Base-by-base conservation (phyloP, 495 filamentous ascomycete genomes). In the Neurospora sp. region DNA sequence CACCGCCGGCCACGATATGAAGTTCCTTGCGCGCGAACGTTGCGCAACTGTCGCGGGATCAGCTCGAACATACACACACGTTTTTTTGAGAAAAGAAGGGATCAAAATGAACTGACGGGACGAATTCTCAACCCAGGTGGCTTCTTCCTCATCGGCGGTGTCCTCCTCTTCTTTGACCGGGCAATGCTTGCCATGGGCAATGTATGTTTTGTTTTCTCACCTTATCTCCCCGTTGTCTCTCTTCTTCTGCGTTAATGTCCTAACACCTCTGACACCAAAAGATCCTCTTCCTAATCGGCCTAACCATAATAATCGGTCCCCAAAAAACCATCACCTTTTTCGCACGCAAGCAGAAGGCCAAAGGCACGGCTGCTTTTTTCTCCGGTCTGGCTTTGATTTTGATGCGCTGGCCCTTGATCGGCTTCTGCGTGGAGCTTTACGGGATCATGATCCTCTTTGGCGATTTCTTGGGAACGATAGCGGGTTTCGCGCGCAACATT, bases 201-300 rank as follows among this genome's bases (percentile, higher is more conserved):
- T 69, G 72, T 84, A 89, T 85, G 38, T 39, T 39, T 10, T 39
- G 38, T 39, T 39, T 11, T 39, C 38, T 39, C 9, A 39, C 38
- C 38, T 39, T 11, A 39, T 39, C 38, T 39, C 38, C 38, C 38
- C 8, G 9, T 9, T 39, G 9, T 39, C 37, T 38, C 37, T 38
- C 37, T 38, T 10, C 37, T 38, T 10, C 37, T 38, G 37, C 37
- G 9, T 38, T 38, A 10, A 38, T 38, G 9, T 10, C 10, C 37
- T 10, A 38, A 38, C 37, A 10, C 37, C 9, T 10, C 37, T 38
- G 37, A 10, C 9, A 9, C 9, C 37, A 9, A 38, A 38, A 39
- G 91, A 96, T 99, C 84, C 93, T 99, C 84, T 97, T 99, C 86
- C 90, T 99, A 43, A 89, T 97, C 86, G 96, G 96, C 81, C 87